Evolutionary conservation across 805 yeast genomes (phyloP), one percentile per base, ranked within the genome.

Genomic region (Candida nonsorbophila): DNA sequence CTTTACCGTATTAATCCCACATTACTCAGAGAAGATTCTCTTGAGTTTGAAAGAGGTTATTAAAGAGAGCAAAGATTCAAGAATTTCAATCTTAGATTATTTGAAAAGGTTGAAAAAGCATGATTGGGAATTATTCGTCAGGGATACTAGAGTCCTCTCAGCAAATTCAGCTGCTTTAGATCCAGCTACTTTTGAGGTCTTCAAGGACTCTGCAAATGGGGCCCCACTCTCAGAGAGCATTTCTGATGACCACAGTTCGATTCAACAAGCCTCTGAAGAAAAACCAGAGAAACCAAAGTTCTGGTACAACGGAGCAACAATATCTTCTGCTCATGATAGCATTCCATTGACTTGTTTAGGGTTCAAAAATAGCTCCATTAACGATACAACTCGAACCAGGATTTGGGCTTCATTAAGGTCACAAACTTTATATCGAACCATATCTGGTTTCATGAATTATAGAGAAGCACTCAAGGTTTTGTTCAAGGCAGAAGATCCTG

Each of bases 401-500:
- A 69, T 85, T 2, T 86, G 96, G 96, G 84, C 94, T 0, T 84
- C 95, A 0, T 56, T 83, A 30, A 66, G 95, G 45, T 74, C 84
- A 2, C 96, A 86, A 48, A 86, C 95, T 0, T 61, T 86, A 30
- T 87, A 79, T 47, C 62, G 95, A 22, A 86, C 96, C 0, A 67
- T 84, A 3, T 74, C 88, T 0, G 95, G 96, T 0, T 85, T 87
- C 47, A 74, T 74, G 74, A 85, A 85, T 49, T 86, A 86, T 48
- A 62, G 72, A 9, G 69, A 69, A 20, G 95, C 95, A 0, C 69
- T 87, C 17, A 78, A 77, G 40, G 57, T 85, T 15, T 61, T 86
- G 5, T 76, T 77, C 42, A 59, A 79, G 24, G 71, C 80, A 24
- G 95, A 86, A 51, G 74, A 72, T 36, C 74, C 78, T 8, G 72